A percentile compares a stretch with the other conserved stretches of the same genome.
Evolutionary conservation across 176 grass and related monocot species (phyloP).

Genomic region (Zea luxurians): DNA sequence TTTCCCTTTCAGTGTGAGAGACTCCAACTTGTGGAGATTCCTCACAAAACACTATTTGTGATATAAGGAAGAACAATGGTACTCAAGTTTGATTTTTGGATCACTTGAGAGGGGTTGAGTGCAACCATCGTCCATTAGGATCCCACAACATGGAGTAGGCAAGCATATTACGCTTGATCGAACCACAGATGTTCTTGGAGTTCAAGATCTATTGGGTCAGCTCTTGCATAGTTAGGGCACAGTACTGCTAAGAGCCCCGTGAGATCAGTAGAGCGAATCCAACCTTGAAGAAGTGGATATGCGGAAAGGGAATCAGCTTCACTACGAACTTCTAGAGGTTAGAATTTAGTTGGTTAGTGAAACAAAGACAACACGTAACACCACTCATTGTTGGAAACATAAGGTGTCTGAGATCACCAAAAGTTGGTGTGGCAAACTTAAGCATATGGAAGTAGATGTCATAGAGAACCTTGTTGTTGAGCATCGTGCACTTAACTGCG

Average conservation of each 20-base stretch:
- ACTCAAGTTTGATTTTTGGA: too few relatives aligned
- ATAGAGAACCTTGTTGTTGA: conserved; percentile 75
- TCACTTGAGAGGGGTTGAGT: too few relatives aligned
- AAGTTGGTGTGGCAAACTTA: conserved; percentile 69
- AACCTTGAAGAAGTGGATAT: conserved; percentile 87
- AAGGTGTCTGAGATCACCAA: conserved; percentile 83
- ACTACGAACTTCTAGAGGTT: conserved; percentile 71
- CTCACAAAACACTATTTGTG: too few relatives aligned
- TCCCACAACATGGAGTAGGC: too few relatives aligned
- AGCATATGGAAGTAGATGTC: conserved; percentile 88
- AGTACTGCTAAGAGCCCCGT: conserved; percentile 81
- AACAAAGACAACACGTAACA: conserved; percentile 78
- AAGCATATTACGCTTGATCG: too few relatives aligned
- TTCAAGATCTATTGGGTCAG: conserved; percentile 97
- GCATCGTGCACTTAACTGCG: conserved; percentile 80
- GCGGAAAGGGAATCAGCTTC: conserved; percentile 77
- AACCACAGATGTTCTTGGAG: conserved; percentile 66
- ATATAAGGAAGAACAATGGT: too few relatives aligned
- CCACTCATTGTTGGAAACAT: conserved; percentile 89
- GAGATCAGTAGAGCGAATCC: conserved; percentile 85
- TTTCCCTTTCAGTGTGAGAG: too few relatives aligned
- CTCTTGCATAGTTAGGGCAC: conserved; percentile 74
- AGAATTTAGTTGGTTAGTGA: conserved; percentile 61
- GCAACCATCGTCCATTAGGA: too few relatives aligned
- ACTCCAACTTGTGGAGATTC: too few relatives aligned